Conservation (phyloP, 345 rosid genomes). For the Melastoma malabathricum region DNA sequence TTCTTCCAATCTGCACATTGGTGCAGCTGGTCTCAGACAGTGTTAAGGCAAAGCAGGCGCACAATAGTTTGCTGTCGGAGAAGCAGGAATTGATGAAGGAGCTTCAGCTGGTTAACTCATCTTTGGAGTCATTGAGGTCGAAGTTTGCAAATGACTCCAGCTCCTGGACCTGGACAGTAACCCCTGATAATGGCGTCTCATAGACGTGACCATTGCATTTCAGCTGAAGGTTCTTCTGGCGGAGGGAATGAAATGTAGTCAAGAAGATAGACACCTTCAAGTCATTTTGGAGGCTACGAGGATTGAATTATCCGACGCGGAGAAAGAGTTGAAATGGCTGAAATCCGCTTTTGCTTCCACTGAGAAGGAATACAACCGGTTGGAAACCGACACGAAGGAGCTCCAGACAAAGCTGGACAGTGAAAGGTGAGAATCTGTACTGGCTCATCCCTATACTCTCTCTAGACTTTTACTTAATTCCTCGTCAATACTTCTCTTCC, state of each 20-base stretch:
- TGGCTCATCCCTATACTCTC: too few species aligned
- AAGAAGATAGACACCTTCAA: constrained; percentile 63
- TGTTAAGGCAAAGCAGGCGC: constrained; percentile 76
- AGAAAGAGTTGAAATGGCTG: constrained; percentile 79
- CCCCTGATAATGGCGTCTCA: not conserved
- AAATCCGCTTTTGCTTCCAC: constrained; percentile 55
- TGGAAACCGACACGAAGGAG: constrained; percentile 45
- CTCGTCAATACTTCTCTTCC: too few species aligned
- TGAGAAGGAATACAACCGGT: constrained; percentile 74
- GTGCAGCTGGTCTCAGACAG: constrained; percentile 97
- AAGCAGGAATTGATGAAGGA: constrained; percentile 62
- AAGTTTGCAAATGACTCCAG: constrained; percentile 25
- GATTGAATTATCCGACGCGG: constrained; percentile 73
- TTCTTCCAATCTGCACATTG: constrained; percentile 3
- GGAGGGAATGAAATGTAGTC: constrained; percentile 47
- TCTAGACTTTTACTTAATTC: not conserved
- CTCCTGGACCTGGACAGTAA: not conserved
- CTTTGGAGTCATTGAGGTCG: constrained; percentile 43
- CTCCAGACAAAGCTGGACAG: constrained; percentile 35
- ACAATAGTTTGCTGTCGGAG: constrained; percentile 53
- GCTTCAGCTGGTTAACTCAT: constrained; percentile 53
- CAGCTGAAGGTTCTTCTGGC: constrained; percentile 60
- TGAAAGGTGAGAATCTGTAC: constrained; percentile 39
- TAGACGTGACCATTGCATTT: constrained; percentile 3
- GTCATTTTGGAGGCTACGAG: constrained; percentile 50